Evolutionary conservation across 2,329 filamentous ascomycete species (phyloP).

Genomic region (Aspergillus sp.): DNA sequence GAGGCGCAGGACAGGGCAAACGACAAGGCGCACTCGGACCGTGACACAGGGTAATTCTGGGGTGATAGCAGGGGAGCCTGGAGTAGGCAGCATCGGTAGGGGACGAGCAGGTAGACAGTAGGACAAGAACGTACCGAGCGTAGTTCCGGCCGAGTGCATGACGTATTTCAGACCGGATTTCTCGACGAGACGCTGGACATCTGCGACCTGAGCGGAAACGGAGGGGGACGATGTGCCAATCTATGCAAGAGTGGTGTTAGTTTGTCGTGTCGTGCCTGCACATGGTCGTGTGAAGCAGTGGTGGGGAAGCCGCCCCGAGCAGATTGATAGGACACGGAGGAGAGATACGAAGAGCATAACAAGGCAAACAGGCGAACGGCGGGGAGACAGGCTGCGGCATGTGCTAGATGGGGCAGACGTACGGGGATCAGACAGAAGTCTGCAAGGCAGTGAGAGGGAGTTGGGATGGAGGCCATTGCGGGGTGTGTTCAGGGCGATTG

Average conservation of each 20-base stretch:
- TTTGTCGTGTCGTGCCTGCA: not conserved
- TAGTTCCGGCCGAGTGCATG: slow-evolving; percentile 94
- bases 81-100: not conserved
- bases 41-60: slow-evolving; percentile 5
- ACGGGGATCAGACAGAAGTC: slow-evolving; percentile 92
- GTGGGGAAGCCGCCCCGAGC: not conserved
- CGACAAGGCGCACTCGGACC: not conserved
- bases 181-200: slow-evolving; percentile 81
- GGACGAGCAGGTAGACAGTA: not conserved
- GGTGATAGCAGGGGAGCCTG: slow-evolving; percentile 1
- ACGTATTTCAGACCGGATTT: slow-evolving; percentile 76
- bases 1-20: not conserved
- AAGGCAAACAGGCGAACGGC: not conserved
- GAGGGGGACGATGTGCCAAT: slow-evolving; percentile 77
- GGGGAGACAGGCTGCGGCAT: not conserved
- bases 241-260: slow-evolving; percentile 39
- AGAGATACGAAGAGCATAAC: not conserved
- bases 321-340: not conserved
- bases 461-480: slow-evolving; percentile 41
- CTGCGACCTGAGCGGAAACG: slow-evolving; percentile 80
- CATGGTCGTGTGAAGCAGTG: slow-evolving; percentile 5
- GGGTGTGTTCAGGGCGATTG: not conserved
- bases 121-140: slow-evolving; percentile 65
- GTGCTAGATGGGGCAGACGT: slow-evolving; percentile 28
- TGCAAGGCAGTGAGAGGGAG: slow-evolving; percentile 74